These are phyloP conservation scores for Citrus sp. DNA, from an alignment of 345 rosid species.

Conservation along the genomic window DNA sequence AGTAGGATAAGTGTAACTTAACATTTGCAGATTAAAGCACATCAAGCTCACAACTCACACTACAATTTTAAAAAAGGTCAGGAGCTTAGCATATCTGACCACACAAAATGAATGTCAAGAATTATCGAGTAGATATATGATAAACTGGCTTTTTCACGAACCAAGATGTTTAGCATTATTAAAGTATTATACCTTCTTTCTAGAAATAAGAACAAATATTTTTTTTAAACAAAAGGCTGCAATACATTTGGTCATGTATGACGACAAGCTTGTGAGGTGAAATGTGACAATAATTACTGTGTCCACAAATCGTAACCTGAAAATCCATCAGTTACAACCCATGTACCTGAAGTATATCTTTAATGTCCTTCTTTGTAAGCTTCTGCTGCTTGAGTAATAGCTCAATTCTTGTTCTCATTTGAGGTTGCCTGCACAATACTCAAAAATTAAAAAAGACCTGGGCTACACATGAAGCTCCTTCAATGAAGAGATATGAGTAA, in stretches of 20 bases:
- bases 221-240: background rate
- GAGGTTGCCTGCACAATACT: slow-evolving; percentile 50
- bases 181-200: background rate
- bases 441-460: background rate
- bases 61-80: background rate
- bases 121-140: background rate
- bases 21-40: background rate
- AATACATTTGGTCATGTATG: background rate
- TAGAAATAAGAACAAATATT: background rate
- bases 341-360: slow-evolving; percentile 81
- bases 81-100: background rate
- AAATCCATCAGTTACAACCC: background rate
- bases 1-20: background rate
- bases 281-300: background rate
- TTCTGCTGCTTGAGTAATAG: slow-evolving; percentile 87
- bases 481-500: background rate
- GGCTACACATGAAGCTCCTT: background rate
- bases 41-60: background rate
- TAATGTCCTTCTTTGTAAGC: slow-evolving; percentile 67
- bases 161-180: background rate
- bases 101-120: background rate
- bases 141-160: background rate
- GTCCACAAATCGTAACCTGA: background rate
- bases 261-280: no score
- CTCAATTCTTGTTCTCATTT: slow-evolving; percentile 82